Evolutionary conservation across 2,329 filamentous ascomycete genomes (phyloP).

Genomic region (Monosporascus sp.): DNA sequence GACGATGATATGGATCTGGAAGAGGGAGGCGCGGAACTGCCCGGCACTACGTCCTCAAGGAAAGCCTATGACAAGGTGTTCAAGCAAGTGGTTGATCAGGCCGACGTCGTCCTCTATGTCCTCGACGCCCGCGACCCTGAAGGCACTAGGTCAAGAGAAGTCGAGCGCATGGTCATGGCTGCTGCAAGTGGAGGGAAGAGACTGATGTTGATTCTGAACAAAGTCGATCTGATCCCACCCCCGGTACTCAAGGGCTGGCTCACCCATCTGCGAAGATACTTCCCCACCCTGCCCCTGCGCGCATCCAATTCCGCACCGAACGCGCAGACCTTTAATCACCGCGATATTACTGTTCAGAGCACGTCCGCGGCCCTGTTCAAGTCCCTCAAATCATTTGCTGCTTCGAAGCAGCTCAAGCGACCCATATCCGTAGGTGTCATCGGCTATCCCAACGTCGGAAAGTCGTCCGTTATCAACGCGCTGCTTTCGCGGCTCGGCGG

Average conservation of each 20-base stretch:
- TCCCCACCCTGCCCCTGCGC: conserved; percentile 84
- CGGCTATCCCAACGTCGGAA: conserved; percentile 93
- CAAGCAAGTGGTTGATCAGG: conserved; percentile 83
- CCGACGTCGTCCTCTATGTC: conserved; percentile 89
- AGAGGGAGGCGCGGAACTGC: conserved; percentile 44
- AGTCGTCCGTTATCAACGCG: conserved; percentile 94
- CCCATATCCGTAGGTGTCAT: conserved; percentile 89
- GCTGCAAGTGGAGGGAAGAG: conserved; percentile 77
- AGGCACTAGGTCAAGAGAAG: conserved; percentile 82
- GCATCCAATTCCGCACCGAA: conserved; percentile 79
- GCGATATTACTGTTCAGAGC: conserved; percentile 78
- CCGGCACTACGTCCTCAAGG: conserved; percentile 59
- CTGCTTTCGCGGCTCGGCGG: conserved; percentile 72
- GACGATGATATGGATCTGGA: conserved; percentile 31
- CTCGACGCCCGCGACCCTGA: conserved; percentile 89
- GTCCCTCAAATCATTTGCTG: conserved; percentile 83
- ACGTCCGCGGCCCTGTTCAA: conserved; percentile 83
- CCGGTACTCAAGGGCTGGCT: conserved; percentile 82
- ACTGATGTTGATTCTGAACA: conserved; percentile 88
- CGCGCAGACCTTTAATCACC: conserved; percentile 88
- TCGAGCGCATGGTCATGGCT: conserved; percentile 89
- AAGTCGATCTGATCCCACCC: conserved; percentile 85
- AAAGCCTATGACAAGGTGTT: conserved; percentile 94
- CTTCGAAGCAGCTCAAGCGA: conserved; percentile 78
- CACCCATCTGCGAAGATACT: conserved; percentile 75